Base-by-base conservation (phyloP, 768 basidiomycete species). In the Boletus vinaceobasis region DNA sequence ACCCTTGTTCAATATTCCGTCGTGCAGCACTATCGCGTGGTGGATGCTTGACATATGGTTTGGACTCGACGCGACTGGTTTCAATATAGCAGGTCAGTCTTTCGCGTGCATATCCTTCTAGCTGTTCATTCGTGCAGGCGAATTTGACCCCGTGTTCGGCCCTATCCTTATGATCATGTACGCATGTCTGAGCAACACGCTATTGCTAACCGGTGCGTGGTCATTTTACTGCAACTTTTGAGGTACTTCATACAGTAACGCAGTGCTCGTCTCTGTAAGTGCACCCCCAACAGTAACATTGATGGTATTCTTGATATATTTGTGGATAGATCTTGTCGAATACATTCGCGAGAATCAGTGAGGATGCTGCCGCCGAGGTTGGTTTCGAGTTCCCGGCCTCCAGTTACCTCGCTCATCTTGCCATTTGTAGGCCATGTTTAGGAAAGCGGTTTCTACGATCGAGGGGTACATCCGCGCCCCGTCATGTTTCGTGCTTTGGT, bases 41-140 rank as follows among this genome's bases (percentile, higher is more conserved):
- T 96, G 93, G 92, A 90, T 97, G 85, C 78, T 95, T 23, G 90
- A 95, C 65, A 70, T 94, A 10, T 92, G 84, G 82, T 98, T 98
- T 65, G 96, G 96, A n/a, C 79, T 98, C 7, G 96, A 98, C 71
- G 92, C 93, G 0, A 84, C 78, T 44, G 95, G 95, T 5, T 97
- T 98, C 63, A 83, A 90, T 59, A 77, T 77, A 64, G 83, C 94
- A 23, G 79, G 93, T 92, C 55, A 64, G 88, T 80, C 40, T 35
- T 55, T 48, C 26, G 5, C 23, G 21, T 14, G 9, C 50, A 19
- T 32, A 29, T 42, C 32, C 21, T 32, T 52, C 48, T 49, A 27
- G 23, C 21, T 23, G 6, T 19, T 64, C 48, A 60, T 45, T 47
- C 21, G 52, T 10, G n/a, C 61, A 86, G 87, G 78, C 38, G 74